Evolutionary conservation across 768 basidiomycete species (phyloP).

Genomic region (Trametes cingulata): DNA sequence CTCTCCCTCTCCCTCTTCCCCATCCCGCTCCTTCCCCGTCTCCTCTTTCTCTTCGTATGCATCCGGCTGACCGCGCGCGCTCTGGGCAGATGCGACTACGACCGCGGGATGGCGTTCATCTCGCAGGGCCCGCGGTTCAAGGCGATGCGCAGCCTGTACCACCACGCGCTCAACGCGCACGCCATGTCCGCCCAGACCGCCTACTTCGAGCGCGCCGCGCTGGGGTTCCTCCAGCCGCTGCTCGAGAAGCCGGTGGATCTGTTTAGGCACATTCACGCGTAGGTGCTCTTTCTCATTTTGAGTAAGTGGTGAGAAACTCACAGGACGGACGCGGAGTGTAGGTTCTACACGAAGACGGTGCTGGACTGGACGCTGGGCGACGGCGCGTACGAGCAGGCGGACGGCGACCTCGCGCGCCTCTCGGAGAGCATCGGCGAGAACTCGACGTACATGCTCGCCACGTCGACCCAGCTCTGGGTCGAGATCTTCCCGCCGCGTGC

Average conservation of each 20-base stretch:
- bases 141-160: neutral
- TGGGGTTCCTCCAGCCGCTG: neutral
- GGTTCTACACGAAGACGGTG: neutral
- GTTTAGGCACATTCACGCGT: neutral
- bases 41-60: too few species aligned
- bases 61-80: neutral
- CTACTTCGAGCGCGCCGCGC: neutral
- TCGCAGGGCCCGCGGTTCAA: neutral
- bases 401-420: neutral
- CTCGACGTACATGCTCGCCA: neutral
- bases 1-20: too few species aligned
- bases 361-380: neutral
- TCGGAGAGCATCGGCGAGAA: neutral
- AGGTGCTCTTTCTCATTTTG: too few species aligned
- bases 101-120: neutral
- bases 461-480: neutral
- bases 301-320: too few species aligned
- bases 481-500: neutral
- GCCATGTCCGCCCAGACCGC: neutral
- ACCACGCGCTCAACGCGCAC: neutral
- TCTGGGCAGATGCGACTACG: neutral
- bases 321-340: too few species aligned
- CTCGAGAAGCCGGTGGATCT: neutral
- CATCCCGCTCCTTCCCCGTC: too few species aligned
- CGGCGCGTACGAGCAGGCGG: neutral